Evolutionary conservation across 345 rosid genomes (phyloP), one percentile per base, ranked within the genome.

Genomic region (Clausena lansium): DNA sequence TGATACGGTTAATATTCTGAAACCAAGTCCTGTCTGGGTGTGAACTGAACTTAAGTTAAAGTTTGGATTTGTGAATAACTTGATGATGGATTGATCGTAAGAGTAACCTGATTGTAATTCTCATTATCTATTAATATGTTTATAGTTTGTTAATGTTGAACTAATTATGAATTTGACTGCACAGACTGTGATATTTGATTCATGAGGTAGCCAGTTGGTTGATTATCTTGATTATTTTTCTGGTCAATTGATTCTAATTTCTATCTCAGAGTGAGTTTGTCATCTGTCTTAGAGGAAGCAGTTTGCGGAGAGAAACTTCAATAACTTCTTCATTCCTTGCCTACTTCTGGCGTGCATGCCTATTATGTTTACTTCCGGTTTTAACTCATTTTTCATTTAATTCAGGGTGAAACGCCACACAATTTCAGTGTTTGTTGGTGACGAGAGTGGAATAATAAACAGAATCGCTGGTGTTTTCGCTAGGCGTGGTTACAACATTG

Each of bases 401-500:
- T 71, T 9, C 83, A 92, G 99, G 90, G 88, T 85, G 80, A 90
- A 87, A 86, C 82, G 92, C 80, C 97, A 95, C 82, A 90, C 98
- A 0, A 88, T 96, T 41, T 96, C 98, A 0, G 97, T 96, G 30
- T 94, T 92, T 80, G 99, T 96, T 68, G 99, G 99, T 70, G 98
- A 96, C 74, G 99, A 96, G 78, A 94, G 98, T 78, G 99, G 99
- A 58, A 96, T 96, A 91, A 94, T 96, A 74, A 96, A 96, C 60
- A 85, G 98, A 84, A 96, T 96, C 68, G 98, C 99, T 0, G 99
- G 98, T 61, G 99, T 96, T 4, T 96, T 96, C 82, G 97, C 97
- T 1, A 89, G 98, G 83, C 88, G 99, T 76, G 99, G 98, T 20
- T 96, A 89, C 81, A 96, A 96, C 81, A 96, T 94, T 11, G 99